Base-by-base conservation (phyloP, 2,329 filamentous ascomycete species). In the Elsinoe arachidis region DNA sequence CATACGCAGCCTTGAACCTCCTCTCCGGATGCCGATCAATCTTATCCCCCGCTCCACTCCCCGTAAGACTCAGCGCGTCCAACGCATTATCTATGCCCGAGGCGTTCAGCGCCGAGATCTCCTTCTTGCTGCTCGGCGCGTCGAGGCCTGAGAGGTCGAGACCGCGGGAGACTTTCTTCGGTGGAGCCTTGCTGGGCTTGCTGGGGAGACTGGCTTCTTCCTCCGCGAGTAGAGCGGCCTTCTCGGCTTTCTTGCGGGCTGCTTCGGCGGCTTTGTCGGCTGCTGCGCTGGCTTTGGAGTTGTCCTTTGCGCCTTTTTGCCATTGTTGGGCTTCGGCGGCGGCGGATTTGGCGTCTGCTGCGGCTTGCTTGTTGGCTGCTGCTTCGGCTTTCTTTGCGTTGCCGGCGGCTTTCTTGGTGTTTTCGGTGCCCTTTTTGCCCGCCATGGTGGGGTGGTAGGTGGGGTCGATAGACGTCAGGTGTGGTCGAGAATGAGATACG, bases 371-470 rank as follows among this genome's bases (percentile, higher is more conserved):
- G 58, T 80, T 75, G 7, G 88, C 87, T 1, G 90, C 92, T 2
- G 84, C 85, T 51, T 96, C 90, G 61, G 90, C 90, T 79, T 99
- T 97, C 74, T 90, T 82, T 61, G 91, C 90, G 72, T 96, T 90
- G 62, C 92, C 93, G 7, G 86, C 83, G 2, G 76, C 90, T 78
- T 97, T 97, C 76, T 96, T 97, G 71, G 80, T 86, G 74, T 87
- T 90, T 62, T 95, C 90, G 26, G 26, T 7, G 56, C 76, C 72
- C 67, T 88, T 91, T 73, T 88, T 89, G 65, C 80, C 81, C 26
- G 78, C 85, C 87, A 91, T 91, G 62, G 63, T 76, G 35, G 53
- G 12, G 53, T 5, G 38, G 34, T 10, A 54, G 15, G 33, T n/a
- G 17, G 10, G 49, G 33, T 30, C 7, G 26, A 30, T 9, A 30